These are phyloP conservation scores for Avena eriantha DNA, from an alignment of 176 grass and related monocot genomes.

Conservation along the genomic window DNA sequence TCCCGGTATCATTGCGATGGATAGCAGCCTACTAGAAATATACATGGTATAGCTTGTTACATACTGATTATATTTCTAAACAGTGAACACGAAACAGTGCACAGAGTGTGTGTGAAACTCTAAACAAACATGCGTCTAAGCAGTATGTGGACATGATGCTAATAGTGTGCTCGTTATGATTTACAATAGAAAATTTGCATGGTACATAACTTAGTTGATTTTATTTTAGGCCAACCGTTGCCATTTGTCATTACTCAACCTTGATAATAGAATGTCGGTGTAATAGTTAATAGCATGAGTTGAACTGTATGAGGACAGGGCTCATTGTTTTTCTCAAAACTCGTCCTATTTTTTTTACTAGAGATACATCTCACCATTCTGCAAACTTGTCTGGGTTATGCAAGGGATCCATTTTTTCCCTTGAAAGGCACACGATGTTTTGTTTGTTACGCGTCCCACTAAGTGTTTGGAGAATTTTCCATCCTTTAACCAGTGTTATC, in stretches of 20 bases:
- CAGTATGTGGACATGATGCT: not conserved
- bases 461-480: not conserved
- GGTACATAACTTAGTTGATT: not conserved
- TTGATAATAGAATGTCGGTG: conserved; percentile 8
- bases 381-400: conserved; percentile 12
- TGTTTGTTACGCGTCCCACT: not conserved
- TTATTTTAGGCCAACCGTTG: not conserved
- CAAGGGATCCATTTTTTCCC: not conserved
- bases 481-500: conserved; percentile 21
- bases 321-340: not conserved
- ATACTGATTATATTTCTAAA: not conserved
- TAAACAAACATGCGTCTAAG: not conserved
- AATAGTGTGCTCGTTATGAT: not conserved
- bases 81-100: not conserved
- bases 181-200: not conserved
- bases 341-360: conserved; percentile 6
- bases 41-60: not conserved
- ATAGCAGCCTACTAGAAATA: not conserved
- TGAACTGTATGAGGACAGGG: not conserved
- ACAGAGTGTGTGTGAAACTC: not conserved
- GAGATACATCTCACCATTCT: conserved; percentile 11
- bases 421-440: not conserved
- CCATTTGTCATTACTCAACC: conserved; percentile 1
- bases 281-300: not conserved
- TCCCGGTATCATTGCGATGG: not conserved